phyloP scores from a whole-genome alignment of 371 early-diverging fungal species.

The Actinomucor elegans region DNA sequence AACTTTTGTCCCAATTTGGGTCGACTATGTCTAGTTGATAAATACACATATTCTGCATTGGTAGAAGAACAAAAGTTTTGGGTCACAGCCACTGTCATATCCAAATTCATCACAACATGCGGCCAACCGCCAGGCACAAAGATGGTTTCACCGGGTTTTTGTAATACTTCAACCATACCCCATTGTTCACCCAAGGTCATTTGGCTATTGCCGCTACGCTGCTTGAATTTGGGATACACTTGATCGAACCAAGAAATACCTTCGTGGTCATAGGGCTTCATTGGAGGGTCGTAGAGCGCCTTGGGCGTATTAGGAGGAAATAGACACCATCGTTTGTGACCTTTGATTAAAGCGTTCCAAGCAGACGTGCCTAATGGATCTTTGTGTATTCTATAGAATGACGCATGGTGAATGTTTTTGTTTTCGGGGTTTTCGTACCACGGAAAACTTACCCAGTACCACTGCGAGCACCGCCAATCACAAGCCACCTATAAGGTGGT shows the following conservation, averaged over 20 bases:
- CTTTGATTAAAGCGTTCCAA: slow-evolving; percentile 64
- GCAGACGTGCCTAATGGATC: slow-evolving; percentile 72
- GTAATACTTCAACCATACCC: slow-evolving; percentile 76
- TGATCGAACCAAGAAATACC: slow-evolving; percentile 78
- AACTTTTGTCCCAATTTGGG: slow-evolving; percentile 69
- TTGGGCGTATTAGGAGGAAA: slow-evolving; percentile 69
- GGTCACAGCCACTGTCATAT: slow-evolving; percentile 79
- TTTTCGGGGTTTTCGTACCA: neutral
- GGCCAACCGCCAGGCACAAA: slow-evolving; percentile 88
- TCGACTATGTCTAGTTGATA: slow-evolving; percentile 67
- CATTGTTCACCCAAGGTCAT: slow-evolving; percentile 54
- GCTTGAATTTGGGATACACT: slow-evolving; percentile 63
- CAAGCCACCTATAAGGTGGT: slow-evolving; percentile 70
- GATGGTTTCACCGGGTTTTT: slow-evolving; percentile 79
- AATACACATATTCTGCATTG: slow-evolving; percentile 74
- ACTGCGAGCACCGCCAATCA: slow-evolving; percentile 63
- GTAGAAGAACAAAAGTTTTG: slow-evolving; percentile 81
- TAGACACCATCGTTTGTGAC: slow-evolving; percentile 74
- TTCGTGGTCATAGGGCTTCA: slow-evolving; percentile 71
- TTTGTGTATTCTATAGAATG: slow-evolving; percentile 49
- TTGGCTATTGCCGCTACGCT: slow-evolving; percentile 17
- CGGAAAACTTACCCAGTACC: slow-evolving; percentile 56
- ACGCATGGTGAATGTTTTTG: neutral
- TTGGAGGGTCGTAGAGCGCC: slow-evolving; percentile 55
- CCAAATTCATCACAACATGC: slow-evolving; percentile 84